Evolutionary conservation across 495 filamentous ascomycete genomes (phyloP), one percentile per base, ranked within the genome.

Genomic region (Trichoderma reesei): DNA sequence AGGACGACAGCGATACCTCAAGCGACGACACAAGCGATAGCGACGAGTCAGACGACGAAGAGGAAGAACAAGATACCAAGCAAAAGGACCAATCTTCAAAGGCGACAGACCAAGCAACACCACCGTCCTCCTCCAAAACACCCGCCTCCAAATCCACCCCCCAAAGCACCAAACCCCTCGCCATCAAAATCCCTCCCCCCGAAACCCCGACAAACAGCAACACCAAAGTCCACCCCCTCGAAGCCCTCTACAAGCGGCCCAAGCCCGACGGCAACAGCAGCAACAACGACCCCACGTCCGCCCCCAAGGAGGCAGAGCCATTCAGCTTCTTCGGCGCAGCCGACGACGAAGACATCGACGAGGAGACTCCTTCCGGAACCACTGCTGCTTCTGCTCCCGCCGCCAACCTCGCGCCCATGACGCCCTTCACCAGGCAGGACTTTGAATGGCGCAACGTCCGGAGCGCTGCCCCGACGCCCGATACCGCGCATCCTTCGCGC

Each of bases 391-490:
- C 26, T 26, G 38, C 54, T 18, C 54, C 33, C 3, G 64, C 68
- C 1, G 65, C 48, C 9, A 67, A 38, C 44, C 72, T 81, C 18
- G 81, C 80, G 33, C 91, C 90, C 3, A 83, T 91, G 66, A 94
- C 92, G 0, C 92, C 92, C 0, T 95, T 86, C 71, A 89, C 88
- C 2, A 86, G 86, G 64, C 82, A 83, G 64, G 91, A 96, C 65
- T 79, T 93, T 11, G 87, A 90, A 68, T 80, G 79, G 63, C 83
- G 92, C 42, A 85, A 85, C 18, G 67, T 89, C 16, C 80, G 92
- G 51, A 95, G 91, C 68, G 92, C 92, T 11, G 94, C 94, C 0
- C 94, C 94, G 2, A 98, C 94, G 0, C 94, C 94, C 1, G 94
- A 98, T 69, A 98, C 94, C 0, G 89, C 90, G n/a, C 83, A 89